Evolutionary conservation across 2,329 filamentous ascomycete species (phyloP).

Genomic region (Sporothrix schenckii): DNA sequence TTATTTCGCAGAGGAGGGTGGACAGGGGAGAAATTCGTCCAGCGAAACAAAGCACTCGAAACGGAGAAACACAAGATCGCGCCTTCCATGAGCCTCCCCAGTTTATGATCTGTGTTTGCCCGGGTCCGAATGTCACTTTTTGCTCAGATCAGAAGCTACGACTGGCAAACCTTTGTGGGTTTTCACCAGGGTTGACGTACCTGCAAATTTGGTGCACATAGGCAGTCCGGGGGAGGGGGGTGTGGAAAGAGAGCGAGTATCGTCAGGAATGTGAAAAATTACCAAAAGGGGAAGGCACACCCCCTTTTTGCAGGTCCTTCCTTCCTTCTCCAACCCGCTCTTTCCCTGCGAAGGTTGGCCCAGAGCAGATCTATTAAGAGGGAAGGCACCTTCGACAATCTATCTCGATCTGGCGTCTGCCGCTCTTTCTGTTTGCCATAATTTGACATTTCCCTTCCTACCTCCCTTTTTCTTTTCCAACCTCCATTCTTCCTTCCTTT

Average conservation of each 20-base stretch:
- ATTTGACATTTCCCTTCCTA: not conserved
- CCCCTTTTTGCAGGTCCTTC: constrained; percentile 15
- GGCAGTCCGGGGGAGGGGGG: constrained; percentile 13
- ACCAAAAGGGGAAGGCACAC: constrained; percentile 25
- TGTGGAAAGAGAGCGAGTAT: constrained; percentile 16
- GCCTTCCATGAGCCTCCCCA: constrained; percentile 5
- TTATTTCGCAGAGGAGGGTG: constrained; percentile 10
- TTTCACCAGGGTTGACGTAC: constrained; percentile 26
- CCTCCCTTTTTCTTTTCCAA: not conserved
- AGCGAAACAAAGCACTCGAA: not conserved
- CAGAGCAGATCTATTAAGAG: constrained; percentile 28
- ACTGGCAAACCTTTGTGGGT: constrained; percentile 25
- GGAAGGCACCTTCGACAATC: constrained; percentile 28
- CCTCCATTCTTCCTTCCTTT: constrained; percentile 13
- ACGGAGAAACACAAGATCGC: constrained; percentile 8
- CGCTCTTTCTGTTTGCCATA: constrained; percentile 25
- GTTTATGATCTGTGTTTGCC: not conserved
- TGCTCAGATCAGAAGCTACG: constrained; percentile 23
- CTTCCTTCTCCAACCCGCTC: constrained; percentile 23
- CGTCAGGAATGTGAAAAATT: constrained; percentile 12
- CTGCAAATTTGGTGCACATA: constrained; percentile 17
- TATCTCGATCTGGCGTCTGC: constrained; percentile 25
- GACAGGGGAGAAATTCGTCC: not conserved
- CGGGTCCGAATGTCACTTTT: not conserved
- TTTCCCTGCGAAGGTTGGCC: constrained; percentile 21